Conservation (phyloP, 202 grass and related monocot species). For the Schoenoplectus triqueter region DNA sequence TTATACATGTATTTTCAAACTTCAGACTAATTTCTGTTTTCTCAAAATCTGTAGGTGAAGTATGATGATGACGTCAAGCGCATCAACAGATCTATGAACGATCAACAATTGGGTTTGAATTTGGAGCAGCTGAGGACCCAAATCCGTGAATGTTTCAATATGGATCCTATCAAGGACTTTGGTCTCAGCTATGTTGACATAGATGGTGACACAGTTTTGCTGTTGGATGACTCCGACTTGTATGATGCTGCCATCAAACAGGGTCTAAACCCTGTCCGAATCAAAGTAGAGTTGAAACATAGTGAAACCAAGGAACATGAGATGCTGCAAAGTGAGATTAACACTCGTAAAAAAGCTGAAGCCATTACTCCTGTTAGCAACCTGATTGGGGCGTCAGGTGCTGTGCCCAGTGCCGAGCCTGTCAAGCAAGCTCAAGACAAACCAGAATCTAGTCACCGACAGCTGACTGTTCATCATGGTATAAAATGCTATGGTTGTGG, state of each 20-base stretch:
- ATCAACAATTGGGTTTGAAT: constrained; percentile 45
- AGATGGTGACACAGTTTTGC: constrained; percentile 70
- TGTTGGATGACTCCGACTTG: constrained; percentile 76
- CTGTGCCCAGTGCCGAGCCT: background rate
- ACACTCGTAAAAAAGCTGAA: background rate
- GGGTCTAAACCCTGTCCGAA: constrained; percentile 72
- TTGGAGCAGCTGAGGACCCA: constrained; percentile 53
- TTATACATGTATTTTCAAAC: background rate
- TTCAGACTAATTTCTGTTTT: background rate
- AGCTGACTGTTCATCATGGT: background rate
- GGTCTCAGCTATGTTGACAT: constrained; percentile 73
- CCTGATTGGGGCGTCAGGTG: background rate
- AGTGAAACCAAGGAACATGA: background rate
- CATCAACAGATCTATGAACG: constrained; percentile 51
- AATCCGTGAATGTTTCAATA: constrained; percentile 64
- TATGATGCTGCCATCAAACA: constrained; percentile 68
- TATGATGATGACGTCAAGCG: constrained; percentile 72
- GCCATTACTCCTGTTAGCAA: background rate
- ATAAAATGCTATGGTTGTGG: background rate
- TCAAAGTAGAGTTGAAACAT: background rate
- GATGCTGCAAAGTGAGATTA: background rate
- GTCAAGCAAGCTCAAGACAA: background rate
- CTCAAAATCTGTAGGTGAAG: constrained; percentile 54
- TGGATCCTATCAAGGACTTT: constrained; percentile 52
- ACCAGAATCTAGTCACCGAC: background rate